Evolutionary conservation across 306 rosid species (phyloP), one percentile per base, ranked within the genome.

Genomic region (Chamaecrista fasciculata): DNA sequence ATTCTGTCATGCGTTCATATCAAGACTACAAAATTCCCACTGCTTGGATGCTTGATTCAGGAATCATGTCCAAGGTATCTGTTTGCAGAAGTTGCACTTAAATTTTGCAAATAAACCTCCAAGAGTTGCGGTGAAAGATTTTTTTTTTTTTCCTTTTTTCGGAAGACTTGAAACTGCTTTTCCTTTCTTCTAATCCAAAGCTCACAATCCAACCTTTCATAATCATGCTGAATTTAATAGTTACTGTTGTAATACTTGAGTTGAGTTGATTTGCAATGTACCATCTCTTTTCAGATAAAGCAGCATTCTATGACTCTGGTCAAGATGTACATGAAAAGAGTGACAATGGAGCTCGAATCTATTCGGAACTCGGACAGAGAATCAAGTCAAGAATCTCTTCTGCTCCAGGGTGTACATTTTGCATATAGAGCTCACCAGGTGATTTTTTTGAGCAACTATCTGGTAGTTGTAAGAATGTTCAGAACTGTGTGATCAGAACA

Each of bases 371-470:
- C 89, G n/a, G 95, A 90, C 43, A 85, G 90, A 74, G 93, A 86
- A 86, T 83, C 82, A 23, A 82, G 61, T 84, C 97, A 85, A 84
- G 97, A 89, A 78, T 87, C 98, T 66, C 96, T 92, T 80, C 81
- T 92, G 78, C 91, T 90, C 49, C 98, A 90, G 71, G 96, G 96
- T 0, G 79, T 92, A 37, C 82, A 87, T 62, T 92, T 92, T 73
- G 98, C 96, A 16, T 92, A 87, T 48, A 78, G 96, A 24, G 96
- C 96, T 43, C 91, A 87, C 75, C 93, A 92, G 98, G 98, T 92
- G 80, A 73, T 19, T 55, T 24, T 26, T 61, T 37, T 51, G 31
- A 15, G 34, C 62, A 26, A 69, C 29, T 75, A 28, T 62, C 40
- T 56, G 29, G 23, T 26, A 24, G 5, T 53, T 11, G 50, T 8